phyloP scores from a whole-genome alignment of 768 basidiomycete genomes.

The Lanmaoa rubissima region DNA sequence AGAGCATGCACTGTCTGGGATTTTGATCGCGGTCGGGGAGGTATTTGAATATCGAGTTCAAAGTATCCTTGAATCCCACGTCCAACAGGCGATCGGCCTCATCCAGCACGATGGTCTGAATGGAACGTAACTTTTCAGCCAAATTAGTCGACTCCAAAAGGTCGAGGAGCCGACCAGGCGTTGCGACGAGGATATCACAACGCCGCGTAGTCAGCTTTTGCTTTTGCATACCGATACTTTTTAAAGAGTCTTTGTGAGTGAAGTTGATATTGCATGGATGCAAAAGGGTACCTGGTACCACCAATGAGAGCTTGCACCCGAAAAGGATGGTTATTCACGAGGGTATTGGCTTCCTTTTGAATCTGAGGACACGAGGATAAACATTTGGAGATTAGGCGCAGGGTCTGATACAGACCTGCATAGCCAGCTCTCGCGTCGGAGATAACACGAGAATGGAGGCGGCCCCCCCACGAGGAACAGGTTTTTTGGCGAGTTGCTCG shows the following conservation, averaged over 20 bases:
- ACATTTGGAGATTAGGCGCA: background rate
- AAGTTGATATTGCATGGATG: background rate
- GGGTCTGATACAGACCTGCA: constrained; percentile 51
- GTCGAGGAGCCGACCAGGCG: constrained; percentile 74
- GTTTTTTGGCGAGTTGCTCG: constrained; percentile 55
- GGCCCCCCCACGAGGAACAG: constrained; percentile 18
- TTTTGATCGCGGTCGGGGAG: constrained; percentile 46
- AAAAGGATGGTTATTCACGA: constrained; percentile 41
- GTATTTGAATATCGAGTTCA: constrained; percentile 57
- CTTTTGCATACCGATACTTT: constrained; percentile 27
- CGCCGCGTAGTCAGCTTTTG: constrained; percentile 28
- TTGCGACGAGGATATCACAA: constrained; percentile 64
- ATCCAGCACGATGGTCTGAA: constrained; percentile 58
- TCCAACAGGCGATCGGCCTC: constrained; percentile 77
- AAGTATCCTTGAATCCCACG: constrained; percentile 65
- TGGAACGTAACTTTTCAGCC: constrained; percentile 33
- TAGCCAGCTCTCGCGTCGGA: constrained; percentile 72
- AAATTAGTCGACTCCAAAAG: constrained; percentile 52
- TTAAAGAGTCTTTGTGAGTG: constrained; percentile 1
- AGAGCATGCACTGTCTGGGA: constrained; percentile 64
- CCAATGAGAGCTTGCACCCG: constrained; percentile 53
- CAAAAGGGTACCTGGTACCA: constrained; percentile 44
- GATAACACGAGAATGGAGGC: constrained; percentile 66
- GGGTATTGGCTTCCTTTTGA: constrained; percentile 56
- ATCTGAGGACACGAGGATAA: constrained; percentile 43